Conservation (phyloP, 768 basidiomycete species). For the Multifurca ochricompacta region DNA sequence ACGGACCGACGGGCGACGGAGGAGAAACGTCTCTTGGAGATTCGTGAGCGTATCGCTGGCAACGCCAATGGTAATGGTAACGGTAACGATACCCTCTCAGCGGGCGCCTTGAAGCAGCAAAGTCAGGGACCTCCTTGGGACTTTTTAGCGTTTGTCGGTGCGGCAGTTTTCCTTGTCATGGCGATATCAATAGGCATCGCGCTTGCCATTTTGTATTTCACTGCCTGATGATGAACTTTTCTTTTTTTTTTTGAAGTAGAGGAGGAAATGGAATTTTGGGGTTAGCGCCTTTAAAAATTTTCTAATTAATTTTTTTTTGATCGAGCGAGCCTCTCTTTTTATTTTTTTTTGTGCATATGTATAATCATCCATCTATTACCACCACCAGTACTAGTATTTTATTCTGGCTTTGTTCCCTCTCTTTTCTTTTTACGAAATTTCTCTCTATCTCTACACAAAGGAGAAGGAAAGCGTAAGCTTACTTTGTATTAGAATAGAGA, state of each 20-base stretch:
- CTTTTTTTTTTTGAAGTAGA: no score
- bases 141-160: conserved; percentile 19
- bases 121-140: conserved; percentile 24
- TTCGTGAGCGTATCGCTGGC: conserved; percentile 6
- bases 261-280: no score
- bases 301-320: not conserved
- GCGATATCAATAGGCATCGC: conserved; percentile 17
- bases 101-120: not conserved
- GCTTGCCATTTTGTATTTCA: conserved; percentile 18
- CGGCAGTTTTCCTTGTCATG: conserved; percentile 18
- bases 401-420: no score
- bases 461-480: no score
- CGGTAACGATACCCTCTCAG: not conserved
- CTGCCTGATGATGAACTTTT: conserved; percentile 1
- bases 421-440: no score
- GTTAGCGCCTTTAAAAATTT: not conserved
- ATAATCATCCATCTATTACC: conserved; percentile 1
- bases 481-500: no score
- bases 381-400: no score
- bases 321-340: not conserved
- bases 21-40: conserved; percentile 30
- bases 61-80: no score
- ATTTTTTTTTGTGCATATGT: not conserved
- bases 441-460: no score
- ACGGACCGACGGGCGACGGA: conserved; percentile 31